phyloP scores from a whole-genome alignment of 768 basidiomycete genomes.

The Leccinum fibrillosum region DNA sequence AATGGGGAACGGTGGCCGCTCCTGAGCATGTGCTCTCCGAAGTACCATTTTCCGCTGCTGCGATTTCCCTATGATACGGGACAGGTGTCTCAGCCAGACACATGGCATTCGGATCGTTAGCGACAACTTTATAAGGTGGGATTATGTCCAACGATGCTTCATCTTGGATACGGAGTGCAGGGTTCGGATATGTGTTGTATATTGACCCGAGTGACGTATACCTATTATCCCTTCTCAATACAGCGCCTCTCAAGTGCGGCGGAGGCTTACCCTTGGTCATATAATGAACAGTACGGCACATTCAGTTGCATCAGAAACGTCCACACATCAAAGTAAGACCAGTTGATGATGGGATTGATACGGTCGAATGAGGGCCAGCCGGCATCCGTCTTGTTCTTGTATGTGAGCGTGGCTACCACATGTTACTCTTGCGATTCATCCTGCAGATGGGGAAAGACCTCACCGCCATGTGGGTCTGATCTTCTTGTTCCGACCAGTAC shows the following conservation, averaged over 20 bases:
- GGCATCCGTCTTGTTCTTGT: conserved; percentile 77
- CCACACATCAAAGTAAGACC: conserved; percentile 92
- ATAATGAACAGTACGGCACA: conserved; percentile 85
- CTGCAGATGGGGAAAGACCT: conserved; percentile 25
- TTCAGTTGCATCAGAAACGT: conserved; percentile 67
- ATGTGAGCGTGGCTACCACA: conserved; percentile 61
- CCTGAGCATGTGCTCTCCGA: conserved; percentile 15
- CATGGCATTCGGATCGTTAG: conserved; percentile 15
- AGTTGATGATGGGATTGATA: conserved; percentile 94
- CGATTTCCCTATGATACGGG: neutral
- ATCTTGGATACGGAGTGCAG: conserved; percentile 53
- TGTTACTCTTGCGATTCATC: neutral
- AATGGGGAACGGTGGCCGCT: neutral
- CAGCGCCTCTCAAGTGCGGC: neutral
- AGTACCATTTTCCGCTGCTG: neutral
- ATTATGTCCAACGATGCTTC: conserved; percentile 8
- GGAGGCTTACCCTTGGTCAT: conserved; percentile 79
- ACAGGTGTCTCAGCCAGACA: conserved; percentile 13
- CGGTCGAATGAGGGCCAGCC: conserved; percentile 90
- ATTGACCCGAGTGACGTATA: conserved; percentile 97
- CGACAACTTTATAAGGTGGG: conserved; percentile 21
- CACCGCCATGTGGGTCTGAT: conserved; percentile 92
- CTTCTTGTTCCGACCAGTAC: conserved; percentile 88
- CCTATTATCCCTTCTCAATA: conserved; percentile 37
- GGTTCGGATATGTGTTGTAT: conserved; percentile 92